Evolutionary conservation across 495 filamentous ascomycete genomes (phyloP), one percentile per base, ranked within the genome.

Genomic region (Apiosordaria backusii): DNA sequence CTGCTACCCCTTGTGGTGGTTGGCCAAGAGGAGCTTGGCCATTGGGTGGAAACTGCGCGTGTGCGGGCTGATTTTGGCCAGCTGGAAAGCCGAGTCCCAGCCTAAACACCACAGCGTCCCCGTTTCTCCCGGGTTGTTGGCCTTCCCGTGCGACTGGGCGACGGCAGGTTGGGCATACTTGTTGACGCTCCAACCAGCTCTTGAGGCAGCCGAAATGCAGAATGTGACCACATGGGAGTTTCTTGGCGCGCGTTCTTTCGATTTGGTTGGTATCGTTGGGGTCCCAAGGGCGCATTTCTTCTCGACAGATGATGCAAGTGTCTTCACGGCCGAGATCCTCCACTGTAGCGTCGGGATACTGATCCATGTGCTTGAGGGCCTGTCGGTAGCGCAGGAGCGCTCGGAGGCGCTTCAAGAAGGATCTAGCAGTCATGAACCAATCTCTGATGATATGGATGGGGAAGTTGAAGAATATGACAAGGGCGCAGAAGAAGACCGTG

Each of bases 151-250:
- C 78, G 29, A 99, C 96, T 22, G 95, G 86, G 29, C 91, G 84
- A 64, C 95, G 87, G 75, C 95, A 99, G 3, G 94, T 98, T 13
- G 95, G 95, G 76, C 95, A 99, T 23, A 95, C 93, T 75, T 98
- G 96, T 75, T 99, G 95, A 63, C 95, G 88, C 79, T 98, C 95
- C n/a, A 99, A 81, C 95, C 95, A 99, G 75, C 94, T 96, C 72
- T 92, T 89, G 55, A 99, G 85, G 73, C 95, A 99, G 21, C 92
- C 87, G 68, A 97, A 92, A 77, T 99, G 95, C 35, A 99, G 79
- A 57, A 97, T 93, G 75, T 99, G 95, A 2, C 94, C 93, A 74
- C 95, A 99, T 0, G 95, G 95, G 10, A 99, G 85, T 77, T 96
- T 97, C 79, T 98, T 99, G 13, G 96, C 90, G 54, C 96, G 87